Base-by-base conservation (phyloP, 179 eudicot species). In the Amaranthus tricolor region DNA sequence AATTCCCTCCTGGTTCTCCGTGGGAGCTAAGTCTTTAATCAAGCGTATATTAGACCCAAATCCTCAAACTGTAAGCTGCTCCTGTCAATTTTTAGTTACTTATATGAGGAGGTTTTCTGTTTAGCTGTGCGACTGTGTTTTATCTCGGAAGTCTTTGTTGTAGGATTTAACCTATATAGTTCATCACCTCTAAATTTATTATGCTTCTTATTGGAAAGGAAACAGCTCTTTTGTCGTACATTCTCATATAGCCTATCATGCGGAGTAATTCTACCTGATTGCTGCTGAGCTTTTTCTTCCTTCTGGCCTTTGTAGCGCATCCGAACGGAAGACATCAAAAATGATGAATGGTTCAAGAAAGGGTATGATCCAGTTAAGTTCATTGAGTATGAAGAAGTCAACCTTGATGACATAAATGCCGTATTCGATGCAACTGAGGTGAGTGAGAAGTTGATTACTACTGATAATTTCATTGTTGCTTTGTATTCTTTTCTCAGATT, bases 391-490 rank as follows among this genome's bases (percentile, higher is more conserved):
- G 99, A 95, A 93, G 99, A 92, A 78, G 86, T 95, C 79, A 91
- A 92, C 81, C 86, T 95, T 69, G 97, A 95, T 79, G 99, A 95
- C 75, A 83, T 95, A 51, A 86, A 92, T 88, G 96, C 97, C 73
- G 96, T 85, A 77, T 93, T 95, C 83, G 93, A 94, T 79, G 96
- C 86, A 78, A 81, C 89, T 21, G 97, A 95, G 97, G 98, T 94
- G 75, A 21, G 89, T 78, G 50, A 54, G 63, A 63, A 58, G 57
- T 67, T 44, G 14, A 54, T 62, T 74, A 52, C 40, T 64, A 69
- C 20, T 56, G 21, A 11, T 66, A 24, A 17, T 43, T n/a, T 45
- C 40, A 55, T 13, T 77, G 6, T 43, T 66, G 51, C 52, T n/a
- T 40, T 76, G 45, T 62, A 19, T 24, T 71, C 45, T 20, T 19